Base-by-base conservation (phyloP, 2,329 filamentous ascomycete genomes). In the Diaporthe vaccinii region DNA sequence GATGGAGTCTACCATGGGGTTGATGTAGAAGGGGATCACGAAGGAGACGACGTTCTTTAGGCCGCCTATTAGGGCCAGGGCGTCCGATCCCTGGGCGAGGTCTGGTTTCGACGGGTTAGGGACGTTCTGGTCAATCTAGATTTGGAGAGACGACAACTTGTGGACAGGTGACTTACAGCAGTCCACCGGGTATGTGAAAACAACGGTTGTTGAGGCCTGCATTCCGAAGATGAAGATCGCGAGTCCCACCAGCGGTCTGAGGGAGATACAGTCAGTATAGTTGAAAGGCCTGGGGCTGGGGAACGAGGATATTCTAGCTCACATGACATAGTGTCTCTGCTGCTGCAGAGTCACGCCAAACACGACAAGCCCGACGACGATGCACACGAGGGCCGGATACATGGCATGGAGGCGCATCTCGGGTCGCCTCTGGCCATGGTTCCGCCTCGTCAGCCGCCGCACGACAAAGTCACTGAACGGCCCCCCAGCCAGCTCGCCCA, bases 31-130 rank as follows among this genome's bases (percentile, higher is more conserved):
- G 5, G 61, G 61, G 5, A 51, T 67, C 41, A 46, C 28, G 44
- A 67, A 67, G 10, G 44, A 67, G 28, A 67, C 44, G 25, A 67
- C 44, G 61, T 67, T 67, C 41, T 67, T 67, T 5, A 67, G 61
- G 9, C 61, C 61, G 28, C 61, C 61, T 31, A 67, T 51, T 0
- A 67, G 20, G 41, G 61, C 61, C 15, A 67, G 61, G 6, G 28
- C 44, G 44, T 67, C 28, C 4, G 44, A 44, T 0, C 61, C 61
- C n/a, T 67, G 41, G 0, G 61, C 28, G 25, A 67, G 61, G 10
- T 67, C 44, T 65, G 6, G 7, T 6, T 7, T 15, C 10, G 1
- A 58, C 0, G 4, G 22, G 2, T 59, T 59, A 59, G 34, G 17
- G 20, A 51, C 34, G 34, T 36, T 36, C 34, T 36, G 34, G 9